Conservation (phyloP, 73 alveolate species). For the Tetrahymena malaccensis region DNA sequence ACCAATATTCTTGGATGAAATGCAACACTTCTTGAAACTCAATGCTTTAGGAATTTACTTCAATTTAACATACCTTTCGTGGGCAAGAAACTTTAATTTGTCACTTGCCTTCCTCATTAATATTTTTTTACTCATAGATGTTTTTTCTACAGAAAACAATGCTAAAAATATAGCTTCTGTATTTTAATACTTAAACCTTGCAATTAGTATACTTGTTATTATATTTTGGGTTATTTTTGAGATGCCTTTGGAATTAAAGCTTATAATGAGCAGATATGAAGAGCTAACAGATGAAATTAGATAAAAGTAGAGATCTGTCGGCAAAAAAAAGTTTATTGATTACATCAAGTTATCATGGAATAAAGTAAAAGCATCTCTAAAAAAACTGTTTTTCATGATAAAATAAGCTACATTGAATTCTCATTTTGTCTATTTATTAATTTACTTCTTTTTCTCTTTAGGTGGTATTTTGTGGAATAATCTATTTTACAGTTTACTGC, state of each 20-base stretch:
- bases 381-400: neutral
- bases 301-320: neutral
- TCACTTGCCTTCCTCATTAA: neutral
- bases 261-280: neutral
- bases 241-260: neutral
- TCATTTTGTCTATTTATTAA: neutral
- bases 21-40: neutral
- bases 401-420: neutral
- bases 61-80: neutral
- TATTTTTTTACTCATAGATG: neutral
- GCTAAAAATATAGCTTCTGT: neutral
- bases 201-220: neutral
- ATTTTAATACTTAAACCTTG: neutral
- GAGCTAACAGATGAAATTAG: neutral
- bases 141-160: neutral
- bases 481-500: slow-evolving; percentile 14
- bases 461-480: slow-evolving; percentile 16
- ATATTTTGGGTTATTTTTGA: neutral
- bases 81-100: neutral
- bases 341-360: neutral
- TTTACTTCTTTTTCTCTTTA: neutral
- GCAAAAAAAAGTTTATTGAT: neutral
- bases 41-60: neutral
- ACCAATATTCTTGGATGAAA: neutral
- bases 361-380: neutral